Conservation (phyloP, 768 basidiomycete species). For the Tricholoma hemisulphureum region DNA sequence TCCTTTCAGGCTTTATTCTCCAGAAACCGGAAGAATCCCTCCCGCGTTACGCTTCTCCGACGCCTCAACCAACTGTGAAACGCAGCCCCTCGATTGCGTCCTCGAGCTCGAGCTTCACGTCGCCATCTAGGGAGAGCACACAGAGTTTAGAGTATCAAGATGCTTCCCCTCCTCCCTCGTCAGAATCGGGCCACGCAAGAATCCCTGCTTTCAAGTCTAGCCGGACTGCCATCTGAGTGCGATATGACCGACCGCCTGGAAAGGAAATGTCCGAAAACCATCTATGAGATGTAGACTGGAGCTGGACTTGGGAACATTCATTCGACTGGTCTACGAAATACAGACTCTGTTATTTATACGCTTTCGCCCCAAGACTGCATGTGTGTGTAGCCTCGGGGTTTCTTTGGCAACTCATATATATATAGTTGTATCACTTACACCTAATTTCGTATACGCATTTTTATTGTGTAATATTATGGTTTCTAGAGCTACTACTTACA, state of each 20-base stretch:
- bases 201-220: conserved; percentile 35
- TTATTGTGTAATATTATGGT: background rate
- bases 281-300: conserved; percentile 2
- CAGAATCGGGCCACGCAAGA: background rate
- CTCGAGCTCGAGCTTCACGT: conserved; percentile 38
- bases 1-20: conserved; percentile 49
- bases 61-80: conserved; percentile 11
- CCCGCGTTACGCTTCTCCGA: conserved; percentile 48
- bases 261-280: background rate
- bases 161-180: background rate
- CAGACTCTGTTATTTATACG: background rate
- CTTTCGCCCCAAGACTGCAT: background rate
- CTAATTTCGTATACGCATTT: background rate
- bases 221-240: conserved; percentile 23
- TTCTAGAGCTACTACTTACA: too few species aligned
- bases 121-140: conserved; percentile 29
- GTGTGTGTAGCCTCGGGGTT: too few species aligned
- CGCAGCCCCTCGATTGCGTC: conserved; percentile 30
- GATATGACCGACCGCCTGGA: background rate
- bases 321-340: background rate
- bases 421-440: background rate
- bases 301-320: conserved; percentile 9
- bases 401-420: background rate
- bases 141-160: conserved; percentile 1
- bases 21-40: conserved; percentile 58